Conservation (phyloP, 169 alveolate genomes). For the Plasmodium billcollinsi region DNA sequence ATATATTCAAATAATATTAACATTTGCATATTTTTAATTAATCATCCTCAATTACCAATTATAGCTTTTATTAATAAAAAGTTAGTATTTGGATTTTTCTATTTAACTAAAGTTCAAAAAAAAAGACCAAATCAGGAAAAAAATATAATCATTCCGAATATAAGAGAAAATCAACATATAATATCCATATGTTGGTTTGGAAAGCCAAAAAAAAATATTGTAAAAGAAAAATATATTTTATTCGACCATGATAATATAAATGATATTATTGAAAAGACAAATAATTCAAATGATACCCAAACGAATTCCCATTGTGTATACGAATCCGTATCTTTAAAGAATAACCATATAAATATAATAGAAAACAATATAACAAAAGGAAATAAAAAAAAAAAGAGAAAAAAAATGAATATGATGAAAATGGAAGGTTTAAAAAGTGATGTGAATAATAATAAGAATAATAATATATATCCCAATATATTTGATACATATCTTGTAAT, state of each 20-base stretch:
- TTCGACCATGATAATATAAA: not conserved
- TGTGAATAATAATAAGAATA: not conserved
- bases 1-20: slow-evolving; percentile 34
- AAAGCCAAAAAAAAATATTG: not conserved
- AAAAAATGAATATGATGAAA: not conserved
- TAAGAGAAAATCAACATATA: slow-evolving; percentile 51
- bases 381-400: not conserved
- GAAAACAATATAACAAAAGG: not conserved
- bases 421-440: not conserved
- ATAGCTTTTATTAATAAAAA: slow-evolving; percentile 65
- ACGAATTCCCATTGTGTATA: not conserved
- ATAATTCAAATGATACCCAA: not conserved
- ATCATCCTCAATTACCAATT: slow-evolving; percentile 43
- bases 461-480: not conserved
- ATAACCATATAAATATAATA: not conserved
- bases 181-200: slow-evolving; percentile 61
- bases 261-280: not conserved
- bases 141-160: slow-evolving; percentile 19
- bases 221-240: not conserved
- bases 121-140: slow-evolving; percentile 4
- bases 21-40: slow-evolving; percentile 36
- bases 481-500: slow-evolving; percentile 38
- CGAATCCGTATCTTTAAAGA: not conserved
- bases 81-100: slow-evolving; percentile 48
- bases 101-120: not conserved